Conservation (phyloP, 495 filamentous ascomycete species). For the Lophiostoma macrostomum region DNA sequence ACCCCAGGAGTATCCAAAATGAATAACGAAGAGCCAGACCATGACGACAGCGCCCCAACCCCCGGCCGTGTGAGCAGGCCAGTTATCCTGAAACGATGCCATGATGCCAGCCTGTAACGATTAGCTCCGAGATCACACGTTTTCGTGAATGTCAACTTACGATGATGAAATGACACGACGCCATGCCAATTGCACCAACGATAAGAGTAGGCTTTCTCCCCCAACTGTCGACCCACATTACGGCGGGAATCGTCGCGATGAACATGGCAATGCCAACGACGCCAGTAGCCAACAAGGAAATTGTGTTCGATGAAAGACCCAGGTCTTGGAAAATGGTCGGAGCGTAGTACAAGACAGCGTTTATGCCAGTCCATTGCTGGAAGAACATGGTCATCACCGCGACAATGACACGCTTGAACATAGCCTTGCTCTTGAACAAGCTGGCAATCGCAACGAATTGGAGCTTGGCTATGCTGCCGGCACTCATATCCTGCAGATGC, state of each 20-base stretch:
- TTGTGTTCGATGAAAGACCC: conserved; percentile 60
- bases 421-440: conserved; percentile 67
- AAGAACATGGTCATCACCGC: conserved; percentile 71
- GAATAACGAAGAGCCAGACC: conserved; percentile 79
- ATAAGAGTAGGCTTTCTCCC: conserved; percentile 43
- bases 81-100: conserved; percentile 58
- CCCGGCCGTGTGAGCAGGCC: conserved; percentile 57
- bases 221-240: conserved; percentile 56
- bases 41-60: conserved; percentile 78
- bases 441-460: conserved; percentile 70
- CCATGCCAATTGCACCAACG: conserved; percentile 43
- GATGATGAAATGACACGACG: conserved; percentile 61
- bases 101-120: conserved; percentile 58
- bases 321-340: conserved; percentile 70
- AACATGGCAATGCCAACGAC: conserved; percentile 75
- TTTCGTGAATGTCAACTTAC: conserved; percentile 15
- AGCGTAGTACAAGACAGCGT: conserved; percentile 72
- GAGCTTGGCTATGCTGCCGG: conserved; percentile 61
- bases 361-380: conserved; percentile 74
- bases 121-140: not conserved
- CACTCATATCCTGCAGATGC: conserved; percentile 56
- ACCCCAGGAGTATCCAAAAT: conserved; percentile 77
- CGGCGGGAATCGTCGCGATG: conserved; percentile 61
- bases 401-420: conserved; percentile 71
- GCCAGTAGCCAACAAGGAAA: conserved; percentile 71